A percentile compares a stretch with the other conserved stretches of the same genome.
phyloP scores from a whole-genome alignment of 2,329 filamentous ascomycete genomes.

The Sporothrix pseudoabietina region DNA sequence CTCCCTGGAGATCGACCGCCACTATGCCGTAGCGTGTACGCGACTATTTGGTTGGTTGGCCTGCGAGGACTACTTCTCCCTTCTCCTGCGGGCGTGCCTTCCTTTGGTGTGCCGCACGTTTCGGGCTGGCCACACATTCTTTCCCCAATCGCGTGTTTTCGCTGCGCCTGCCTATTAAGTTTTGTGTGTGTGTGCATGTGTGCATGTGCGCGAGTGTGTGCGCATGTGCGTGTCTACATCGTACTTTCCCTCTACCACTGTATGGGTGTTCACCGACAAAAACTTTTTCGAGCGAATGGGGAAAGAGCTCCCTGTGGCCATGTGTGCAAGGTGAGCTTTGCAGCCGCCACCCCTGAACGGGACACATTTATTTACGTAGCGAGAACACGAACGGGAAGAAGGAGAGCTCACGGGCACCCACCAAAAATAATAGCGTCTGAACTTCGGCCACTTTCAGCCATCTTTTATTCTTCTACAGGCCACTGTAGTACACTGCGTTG shows the following conservation, averaged over 20 bases:
- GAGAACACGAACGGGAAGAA: neutral
- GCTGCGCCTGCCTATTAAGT: neutral
- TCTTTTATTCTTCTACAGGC: constrained; percentile 10
- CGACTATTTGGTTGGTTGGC: neutral
- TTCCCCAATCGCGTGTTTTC: constrained; percentile 11
- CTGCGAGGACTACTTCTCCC: neutral
- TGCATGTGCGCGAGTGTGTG: neutral
- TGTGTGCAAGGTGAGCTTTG: constrained; percentile 15
- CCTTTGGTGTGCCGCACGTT: constrained; percentile 16
- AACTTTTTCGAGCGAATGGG: constrained; percentile 4
- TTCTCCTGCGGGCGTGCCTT: neutral
- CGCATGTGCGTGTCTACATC: neutral
- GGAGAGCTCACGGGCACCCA: neutral
- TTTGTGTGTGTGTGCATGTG: neutral
- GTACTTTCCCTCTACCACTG: neutral
- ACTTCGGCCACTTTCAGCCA: constrained; percentile 18
- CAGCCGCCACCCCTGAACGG: constrained; percentile 21
- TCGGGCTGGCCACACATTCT: constrained; percentile 9
- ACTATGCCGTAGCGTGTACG: neutral
- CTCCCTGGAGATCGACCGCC: neutral
- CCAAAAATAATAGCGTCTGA: constrained; percentile 27
- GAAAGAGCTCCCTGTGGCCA: constrained; percentile 7
- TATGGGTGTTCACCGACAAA: neutral
- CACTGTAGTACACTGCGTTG: constrained; percentile 6
- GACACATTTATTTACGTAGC: constrained; percentile 17